Percentiles rank a stretch among this genome's conserved stretches.
Conservation (phyloP, 2,329 filamentous ascomycete genomes). For the Anthostomella pinea region DNA sequence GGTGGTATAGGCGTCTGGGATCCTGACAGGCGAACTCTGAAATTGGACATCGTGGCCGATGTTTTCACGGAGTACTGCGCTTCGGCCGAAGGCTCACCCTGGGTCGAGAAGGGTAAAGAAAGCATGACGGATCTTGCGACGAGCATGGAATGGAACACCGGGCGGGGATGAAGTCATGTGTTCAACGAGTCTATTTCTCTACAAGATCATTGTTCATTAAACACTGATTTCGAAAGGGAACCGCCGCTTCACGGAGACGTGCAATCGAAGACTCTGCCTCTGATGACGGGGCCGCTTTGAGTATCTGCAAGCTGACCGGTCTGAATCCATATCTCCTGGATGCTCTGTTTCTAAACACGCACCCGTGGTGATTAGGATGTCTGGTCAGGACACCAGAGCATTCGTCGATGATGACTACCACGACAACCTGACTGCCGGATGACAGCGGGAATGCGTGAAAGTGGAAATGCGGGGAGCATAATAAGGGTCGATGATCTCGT, state of each 20-base stretch:
- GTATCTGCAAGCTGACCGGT: background rate
- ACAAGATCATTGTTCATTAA: too few relatives aligned
- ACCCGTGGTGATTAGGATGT: too few relatives aligned
- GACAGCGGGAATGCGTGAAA: too few relatives aligned
- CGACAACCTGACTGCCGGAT: slow-evolving; percentile 8
- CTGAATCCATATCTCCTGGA: slow-evolving; percentile 1
- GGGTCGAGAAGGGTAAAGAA: slow-evolving; percentile 7
- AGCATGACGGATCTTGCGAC: too few relatives aligned
- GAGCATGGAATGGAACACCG: too few relatives aligned
- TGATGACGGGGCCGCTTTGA: slow-evolving; percentile 10
- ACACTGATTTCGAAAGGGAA: too few relatives aligned
- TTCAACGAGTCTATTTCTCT: too few relatives aligned
- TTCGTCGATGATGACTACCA: background rate
- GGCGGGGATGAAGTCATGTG: too few relatives aligned
- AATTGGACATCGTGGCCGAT: slow-evolving; percentile 3
- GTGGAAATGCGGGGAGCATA: too few relatives aligned
- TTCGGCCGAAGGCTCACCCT: slow-evolving; percentile 6
- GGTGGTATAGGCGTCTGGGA: slow-evolving; percentile 1
- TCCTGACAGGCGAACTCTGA: slow-evolving; percentile 2
- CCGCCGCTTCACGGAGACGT: too few relatives aligned
- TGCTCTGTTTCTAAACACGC: background rate
- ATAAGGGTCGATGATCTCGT: too few relatives aligned
- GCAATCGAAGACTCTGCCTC: slow-evolving; percentile 2
- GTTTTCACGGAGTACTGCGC: slow-evolving; percentile 7
- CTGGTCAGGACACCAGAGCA: background rate